Evolutionary conservation across 129 eudicot species (phyloP).

Genomic region (Logfia minima): DNA sequence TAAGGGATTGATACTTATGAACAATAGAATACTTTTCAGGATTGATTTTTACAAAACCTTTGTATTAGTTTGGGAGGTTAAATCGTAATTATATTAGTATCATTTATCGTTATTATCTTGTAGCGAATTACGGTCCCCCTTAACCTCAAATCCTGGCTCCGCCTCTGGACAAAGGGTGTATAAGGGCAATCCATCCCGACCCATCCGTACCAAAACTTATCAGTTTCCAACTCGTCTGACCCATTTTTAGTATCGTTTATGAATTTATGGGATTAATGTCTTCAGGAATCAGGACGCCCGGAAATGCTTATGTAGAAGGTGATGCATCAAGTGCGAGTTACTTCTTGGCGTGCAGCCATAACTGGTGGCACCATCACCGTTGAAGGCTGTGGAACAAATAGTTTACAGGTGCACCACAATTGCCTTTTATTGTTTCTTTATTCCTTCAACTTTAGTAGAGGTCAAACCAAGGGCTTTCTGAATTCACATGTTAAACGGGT

Average conservation of each 20-base stretch:
- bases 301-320: slow-evolving; percentile 93
- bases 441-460: neutral
- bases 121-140: no score
- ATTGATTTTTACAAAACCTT: no score
- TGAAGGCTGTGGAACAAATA: slow-evolving; percentile 97
- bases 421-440: neutral
- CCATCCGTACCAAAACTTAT: neutral
- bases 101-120: no score
- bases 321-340: slow-evolving; percentile 99
- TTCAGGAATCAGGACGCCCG: slow-evolving; percentile 94
- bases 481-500: neutral
- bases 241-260: neutral
- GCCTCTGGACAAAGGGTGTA: no score
- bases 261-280: slow-evolving; percentile 10
- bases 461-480: neutral
- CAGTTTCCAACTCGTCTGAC: neutral
- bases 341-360: slow-evolving; percentile 95
- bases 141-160: no score
- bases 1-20: no score
- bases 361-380: slow-evolving; percentile 97
- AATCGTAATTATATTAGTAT: no score
- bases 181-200: neutral
- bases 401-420: slow-evolving; percentile 68
- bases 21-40: no score
- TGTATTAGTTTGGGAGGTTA: no score